A percentile compares a stretch with the other conserved stretches of the same genome.
Conservation (phyloP, 129 eudicot genomes). For the Cynara cardunculus region DNA sequence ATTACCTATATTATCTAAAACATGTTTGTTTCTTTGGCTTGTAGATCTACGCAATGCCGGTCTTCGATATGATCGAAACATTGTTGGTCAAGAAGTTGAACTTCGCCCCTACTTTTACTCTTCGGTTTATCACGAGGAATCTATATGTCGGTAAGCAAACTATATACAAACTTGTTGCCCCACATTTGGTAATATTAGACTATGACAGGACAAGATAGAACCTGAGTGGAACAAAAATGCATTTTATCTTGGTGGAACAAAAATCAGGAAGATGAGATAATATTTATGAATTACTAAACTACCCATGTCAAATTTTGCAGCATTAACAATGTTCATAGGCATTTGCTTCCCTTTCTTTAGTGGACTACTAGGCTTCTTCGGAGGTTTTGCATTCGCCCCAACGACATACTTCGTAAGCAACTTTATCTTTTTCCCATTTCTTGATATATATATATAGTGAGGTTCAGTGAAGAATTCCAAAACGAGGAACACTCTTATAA, state of each 20-base stretch:
- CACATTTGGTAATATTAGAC: not conserved
- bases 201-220: not conserved
- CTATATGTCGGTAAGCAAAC: conserved; percentile 58
- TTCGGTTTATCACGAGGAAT: conserved; percentile 62
- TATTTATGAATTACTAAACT: not conserved
- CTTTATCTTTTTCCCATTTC: not conserved
- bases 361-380: conserved; percentile 67
- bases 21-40: not conserved
- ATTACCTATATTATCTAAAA: not conserved
- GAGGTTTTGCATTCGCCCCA: conserved; percentile 76
- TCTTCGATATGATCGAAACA: conserved; percentile 77
- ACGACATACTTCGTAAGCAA: conserved; percentile 65
- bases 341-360: conserved; percentile 65
- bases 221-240: not conserved
- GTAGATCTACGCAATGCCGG: conserved; percentile 84
- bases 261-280: not conserved
- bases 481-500: no score
- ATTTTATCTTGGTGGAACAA: not conserved
- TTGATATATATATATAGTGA: not conserved
- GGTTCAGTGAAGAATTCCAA: no score
- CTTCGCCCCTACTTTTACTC: conserved; percentile 48
- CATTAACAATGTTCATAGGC: conserved; percentile 59
- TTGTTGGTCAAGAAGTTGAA: conserved; percentile 60
- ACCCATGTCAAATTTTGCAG: conserved; percentile 29
- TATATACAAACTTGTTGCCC: not conserved